phyloP scores from a whole-genome alignment of 176 grass and related monocot genomes.

The Juncus effusus region DNA sequence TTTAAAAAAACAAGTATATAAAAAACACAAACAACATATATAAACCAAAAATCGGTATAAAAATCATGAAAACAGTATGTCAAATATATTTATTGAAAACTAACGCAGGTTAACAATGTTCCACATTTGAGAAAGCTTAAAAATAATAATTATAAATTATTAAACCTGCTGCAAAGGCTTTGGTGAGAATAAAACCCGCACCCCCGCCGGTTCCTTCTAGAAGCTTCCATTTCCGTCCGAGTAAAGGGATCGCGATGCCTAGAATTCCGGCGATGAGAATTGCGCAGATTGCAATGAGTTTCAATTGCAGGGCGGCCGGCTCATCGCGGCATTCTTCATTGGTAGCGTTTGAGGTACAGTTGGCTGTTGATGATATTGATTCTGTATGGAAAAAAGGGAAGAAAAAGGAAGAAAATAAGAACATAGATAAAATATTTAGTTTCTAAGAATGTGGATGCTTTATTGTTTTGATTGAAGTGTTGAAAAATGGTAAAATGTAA shows the following conservation, averaged over 20 bases:
- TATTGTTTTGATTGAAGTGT: not conserved
- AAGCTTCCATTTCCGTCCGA: slow-evolving; percentile 18
- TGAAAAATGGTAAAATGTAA: too few species aligned
- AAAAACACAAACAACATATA: too few species aligned
- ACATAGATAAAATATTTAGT: not conserved
- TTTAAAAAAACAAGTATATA: too few species aligned
- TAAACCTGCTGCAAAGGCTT: slow-evolving; percentile 62
- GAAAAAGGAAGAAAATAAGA: not conserved
- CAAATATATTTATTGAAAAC: too few species aligned
- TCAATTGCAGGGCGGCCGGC: slow-evolving; percentile 45
- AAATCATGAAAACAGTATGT: too few species aligned
- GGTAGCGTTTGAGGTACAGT: slow-evolving; percentile 13
- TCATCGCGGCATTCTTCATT: slow-evolving; percentile 56
- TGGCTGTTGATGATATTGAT: slow-evolving; percentile 47
- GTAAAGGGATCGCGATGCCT: slow-evolving; percentile 58
- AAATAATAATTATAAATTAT: too few species aligned
- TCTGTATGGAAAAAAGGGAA: slow-evolving; percentile 15
- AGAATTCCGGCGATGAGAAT: slow-evolving; percentile 50
- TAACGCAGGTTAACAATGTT: too few species aligned
- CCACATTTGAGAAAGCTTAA: too few species aligned
- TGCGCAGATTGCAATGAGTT: slow-evolving; percentile 48
- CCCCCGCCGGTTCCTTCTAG: not conserved
- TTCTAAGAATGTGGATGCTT: not conserved
- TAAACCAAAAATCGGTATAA: too few species aligned
- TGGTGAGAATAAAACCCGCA: slow-evolving; percentile 45